Evolutionary conservation across 345 rosid genomes (phyloP).

Genomic region (Moricandia arvensis): DNA sequence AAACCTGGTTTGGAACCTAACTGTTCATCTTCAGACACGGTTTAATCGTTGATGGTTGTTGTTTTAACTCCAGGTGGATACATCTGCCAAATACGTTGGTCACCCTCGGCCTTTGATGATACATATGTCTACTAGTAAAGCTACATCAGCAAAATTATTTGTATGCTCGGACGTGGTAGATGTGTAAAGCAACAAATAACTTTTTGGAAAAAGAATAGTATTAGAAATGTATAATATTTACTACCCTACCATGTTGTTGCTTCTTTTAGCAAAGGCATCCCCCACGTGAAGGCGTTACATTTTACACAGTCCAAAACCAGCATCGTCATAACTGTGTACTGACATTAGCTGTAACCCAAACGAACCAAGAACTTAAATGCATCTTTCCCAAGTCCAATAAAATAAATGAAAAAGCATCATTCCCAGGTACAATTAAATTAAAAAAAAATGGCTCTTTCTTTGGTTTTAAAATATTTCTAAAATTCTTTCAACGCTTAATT

Average conservation of each 20-base stretch:
- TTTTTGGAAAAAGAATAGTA: no score
- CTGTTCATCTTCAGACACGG: not conserved
- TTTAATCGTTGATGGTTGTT: conserved; percentile 5
- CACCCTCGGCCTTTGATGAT: conserved; percentile 36
- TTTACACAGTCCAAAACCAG: conserved; percentile 25
- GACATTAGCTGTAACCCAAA: conserved; percentile 28
- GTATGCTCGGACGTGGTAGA: not conserved
- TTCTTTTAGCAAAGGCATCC: not conserved
- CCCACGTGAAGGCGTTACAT: conserved; percentile 33
- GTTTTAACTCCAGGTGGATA: conserved; percentile 25
- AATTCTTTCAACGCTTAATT: not conserved
- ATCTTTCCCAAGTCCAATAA: not conserved
- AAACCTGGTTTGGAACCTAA: not conserved
- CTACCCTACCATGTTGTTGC: not conserved
- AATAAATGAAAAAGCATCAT: not conserved
- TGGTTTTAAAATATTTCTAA: not conserved
- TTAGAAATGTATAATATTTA: not conserved
- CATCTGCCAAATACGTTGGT: conserved; percentile 35
- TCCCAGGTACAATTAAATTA: not conserved
- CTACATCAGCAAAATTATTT: not conserved
- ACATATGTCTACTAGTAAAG: conserved; percentile 28
- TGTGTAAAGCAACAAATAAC: not conserved
- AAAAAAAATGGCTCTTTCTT: not conserved
- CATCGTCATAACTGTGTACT: conserved; percentile 26
- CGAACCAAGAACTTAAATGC: conserved; percentile 21